These are phyloP conservation scores for Curvularia lunata DNA, from an alignment of 2,329 filamentous ascomycete species.

Conservation along the genomic window DNA sequence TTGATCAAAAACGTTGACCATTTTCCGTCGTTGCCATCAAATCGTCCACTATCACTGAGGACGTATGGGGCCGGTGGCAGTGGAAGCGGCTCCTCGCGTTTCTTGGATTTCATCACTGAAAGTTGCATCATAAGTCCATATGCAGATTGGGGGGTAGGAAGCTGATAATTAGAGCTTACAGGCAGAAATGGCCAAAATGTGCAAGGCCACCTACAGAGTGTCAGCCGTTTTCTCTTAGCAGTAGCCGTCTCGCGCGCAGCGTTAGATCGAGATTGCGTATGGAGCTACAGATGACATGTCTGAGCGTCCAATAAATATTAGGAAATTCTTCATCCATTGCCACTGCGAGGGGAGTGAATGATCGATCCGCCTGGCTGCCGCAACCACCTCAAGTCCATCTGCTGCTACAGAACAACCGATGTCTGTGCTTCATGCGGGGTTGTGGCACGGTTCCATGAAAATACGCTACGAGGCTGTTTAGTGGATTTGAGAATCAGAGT, in stretches of 20 bases:
- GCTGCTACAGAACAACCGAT: slow-evolving; percentile 25
- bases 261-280: slow-evolving; percentile 23
- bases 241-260: slow-evolving; percentile 25
- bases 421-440: slow-evolving; percentile 36
- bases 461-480: slow-evolving; percentile 19
- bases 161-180: slow-evolving; percentile 24
- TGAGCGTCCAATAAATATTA: slow-evolving; percentile 20
- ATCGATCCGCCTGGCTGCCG: slow-evolving; percentile 11
- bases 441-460: slow-evolving; percentile 18
- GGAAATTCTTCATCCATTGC: slow-evolving; percentile 15
- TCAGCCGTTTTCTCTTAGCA: slow-evolving; percentile 21
- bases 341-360: slow-evolving; percentile 20
- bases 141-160: slow-evolving; percentile 4
- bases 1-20: slow-evolving; percentile 54
- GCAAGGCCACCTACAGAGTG: slow-evolving; percentile 23
- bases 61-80: slow-evolving; percentile 21
- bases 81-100: slow-evolving; percentile 28
- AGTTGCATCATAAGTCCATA: slow-evolving; percentile 21
- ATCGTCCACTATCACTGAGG: slow-evolving; percentile 30
- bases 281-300: slow-evolving; percentile 10
- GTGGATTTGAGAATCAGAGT: slow-evolving; percentile 20
- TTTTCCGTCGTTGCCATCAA: slow-evolving; percentile 50
- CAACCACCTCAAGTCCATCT: slow-evolving; percentile 13
- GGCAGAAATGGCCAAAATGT: slow-evolving; percentile 16
- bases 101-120: slow-evolving; percentile 32